phyloP scores from a whole-genome alignment of 345 rosid species.

The Kernera saxatilis region DNA sequence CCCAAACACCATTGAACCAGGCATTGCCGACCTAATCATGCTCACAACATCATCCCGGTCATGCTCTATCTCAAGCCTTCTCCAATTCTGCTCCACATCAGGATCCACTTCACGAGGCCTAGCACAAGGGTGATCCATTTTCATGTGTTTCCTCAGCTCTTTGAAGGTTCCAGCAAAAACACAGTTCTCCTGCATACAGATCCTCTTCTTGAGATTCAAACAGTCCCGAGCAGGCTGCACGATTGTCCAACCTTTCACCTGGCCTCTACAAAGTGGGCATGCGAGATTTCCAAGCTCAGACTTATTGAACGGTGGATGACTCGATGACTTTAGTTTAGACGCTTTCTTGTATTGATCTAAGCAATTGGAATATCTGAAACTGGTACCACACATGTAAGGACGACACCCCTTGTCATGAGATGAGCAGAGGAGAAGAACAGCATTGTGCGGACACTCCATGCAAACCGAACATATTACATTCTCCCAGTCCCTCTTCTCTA shows the following conservation, averaged over 20 bases:
- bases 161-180: slow-evolving; percentile 64
- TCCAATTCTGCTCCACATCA: slow-evolving; percentile 74
- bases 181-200: slow-evolving; percentile 93
- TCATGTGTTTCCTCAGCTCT: slow-evolving; percentile 95
- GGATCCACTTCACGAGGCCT: slow-evolving; percentile 83
- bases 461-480: slow-evolving; percentile 88
- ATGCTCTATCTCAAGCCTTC: slow-evolving; percentile 67
- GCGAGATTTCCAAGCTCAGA: slow-evolving; percentile 58
- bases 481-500: slow-evolving; percentile 80
- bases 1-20: slow-evolving; percentile 79
- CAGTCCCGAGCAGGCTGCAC: slow-evolving; percentile 79
- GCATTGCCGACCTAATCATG: slow-evolving; percentile 80
- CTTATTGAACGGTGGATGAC: slow-evolving; percentile 39
- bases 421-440: slow-evolving; percentile 95
- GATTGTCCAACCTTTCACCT: slow-evolving; percentile 96
- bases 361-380: slow-evolving; percentile 91
- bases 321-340: slow-evolving; percentile 46
- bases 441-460: slow-evolving; percentile 97
- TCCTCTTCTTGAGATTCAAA: slow-evolving; percentile 70
- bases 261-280: slow-evolving; percentile 96
- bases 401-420: slow-evolving; percentile 97
- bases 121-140: slow-evolving; percentile 65
- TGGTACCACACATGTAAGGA: slow-evolving; percentile 98
- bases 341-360: slow-evolving; percentile 92
- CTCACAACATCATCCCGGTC: slow-evolving; percentile 72